Base-by-base conservation (phyloP, 208 protist species). In the Trypanosoma scelopori region DNA sequence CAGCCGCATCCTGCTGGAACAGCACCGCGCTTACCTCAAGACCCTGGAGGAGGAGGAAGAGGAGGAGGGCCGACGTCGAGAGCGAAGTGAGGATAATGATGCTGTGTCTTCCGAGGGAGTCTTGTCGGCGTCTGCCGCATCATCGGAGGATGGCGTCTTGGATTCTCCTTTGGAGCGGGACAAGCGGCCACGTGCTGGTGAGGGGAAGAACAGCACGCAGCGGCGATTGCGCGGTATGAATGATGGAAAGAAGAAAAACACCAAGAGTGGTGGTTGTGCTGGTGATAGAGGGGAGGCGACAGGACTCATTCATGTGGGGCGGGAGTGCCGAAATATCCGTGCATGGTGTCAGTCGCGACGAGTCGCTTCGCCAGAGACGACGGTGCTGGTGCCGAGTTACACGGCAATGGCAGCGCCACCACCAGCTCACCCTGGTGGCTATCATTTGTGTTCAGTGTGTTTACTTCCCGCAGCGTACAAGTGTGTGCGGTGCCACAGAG, bases 381-480 rank as follows among this genome's bases (percentile, higher is more conserved):
- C 43, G 2, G 16, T 48, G 20, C 50, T 53, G 18, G 16, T 23
- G 30, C 37, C 59, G 47, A 70, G 63, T 50, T 69, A 61, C 23
- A 43, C 50, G 9, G 22, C 65, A 37, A 74, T 69, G 67, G 42
- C 47, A 20, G 65, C 66, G 15, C 65, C 58, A 23, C 61, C 61
- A 42, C 56, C 58, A 12, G 20, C 28, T 39, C 63, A 68, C 32
- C 3, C 47, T 9, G 71, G 62, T 76, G 71, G 62, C 2, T 65
- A 85, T 64, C 81, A 89, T 60, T 53, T 93, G 18, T 93, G 87
- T 48, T 81, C 79, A 2, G 82, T 93, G 30, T 93, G 87, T 59
- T 69, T 91, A 59, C 60, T 85, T 58, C 83, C 82, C 0, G 87
- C 84, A 12, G 39, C 37, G 7, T 93, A 93, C 50, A 79, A 77